Evolutionary conservation across 2,329 filamentous ascomycete species (phyloP), one percentile per base, ranked within the genome.

Genomic region (Cladosporium sp.): DNA sequence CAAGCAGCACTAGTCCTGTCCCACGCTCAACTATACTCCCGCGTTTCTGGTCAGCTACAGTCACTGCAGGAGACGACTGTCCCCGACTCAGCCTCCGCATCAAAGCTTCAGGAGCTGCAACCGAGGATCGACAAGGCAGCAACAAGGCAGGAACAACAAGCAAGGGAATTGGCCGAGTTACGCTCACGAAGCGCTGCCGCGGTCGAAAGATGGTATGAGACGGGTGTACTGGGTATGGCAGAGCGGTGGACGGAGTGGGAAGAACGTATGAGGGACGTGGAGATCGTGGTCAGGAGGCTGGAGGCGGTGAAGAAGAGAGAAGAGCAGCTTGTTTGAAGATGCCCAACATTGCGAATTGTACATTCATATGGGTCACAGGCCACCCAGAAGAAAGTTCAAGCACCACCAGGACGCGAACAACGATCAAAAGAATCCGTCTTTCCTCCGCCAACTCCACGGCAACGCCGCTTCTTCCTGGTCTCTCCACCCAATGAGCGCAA

Each of bases 231-330:
- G 48, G 80, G 81, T 10, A 84, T 83, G 64, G 87, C 87, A 0
- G 82, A 85, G 64, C 81, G 82, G 58, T 86, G 91, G 75, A 87
- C 87, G 20, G 84, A 87, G 52, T 84, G 87, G 68, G 88, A 95
- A 73, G 80, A 82, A 34, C 78, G 88, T 50, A 72, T 92, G 12
- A 82, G 83, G 71, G 77, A 79, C 60, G 81, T 84, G 7, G 90
- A 94, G 74, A 80, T 83, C 56, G 77, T 78, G 8, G 77, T 93
- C 2, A 79, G 84, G 68, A 81, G 88, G 66, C 77, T 78, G 51
- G 89, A 91, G 68, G 77, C 76, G 61, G 73, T 73, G 72, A 80
- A 77, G 65, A 80, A 77, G 65, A 77, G 77, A 61, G 81, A 83
- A 60, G 79, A 78, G 59, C 79, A 77, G 57, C 74, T 61, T 44